These are phyloP conservation scores for Articulospora tetracladia DNA, from an alignment of 495 filamentous ascomycete species.

Conservation along the genomic window DNA sequence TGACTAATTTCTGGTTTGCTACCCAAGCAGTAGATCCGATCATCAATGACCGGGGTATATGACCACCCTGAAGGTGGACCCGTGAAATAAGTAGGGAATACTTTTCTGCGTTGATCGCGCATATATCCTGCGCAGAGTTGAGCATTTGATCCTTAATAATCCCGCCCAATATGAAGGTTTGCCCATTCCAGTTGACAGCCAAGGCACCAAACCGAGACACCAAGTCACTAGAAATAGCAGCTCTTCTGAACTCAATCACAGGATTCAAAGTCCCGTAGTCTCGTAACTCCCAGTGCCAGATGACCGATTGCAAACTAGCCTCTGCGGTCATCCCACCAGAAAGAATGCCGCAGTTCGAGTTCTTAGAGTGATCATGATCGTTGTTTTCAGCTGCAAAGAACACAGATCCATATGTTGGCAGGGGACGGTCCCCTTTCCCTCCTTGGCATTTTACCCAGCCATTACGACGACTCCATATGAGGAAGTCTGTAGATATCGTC, in stretches of 20 bases:
- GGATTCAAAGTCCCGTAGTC: slow-evolving; percentile 2
- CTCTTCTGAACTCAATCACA: slow-evolving; percentile 10
- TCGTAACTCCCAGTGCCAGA: slow-evolving; percentile 19
- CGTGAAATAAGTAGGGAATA: neutral
- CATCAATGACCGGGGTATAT: slow-evolving; percentile 44
- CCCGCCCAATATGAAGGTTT: slow-evolving; percentile 45
- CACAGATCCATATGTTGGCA: slow-evolving; percentile 32
- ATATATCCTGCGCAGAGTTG: slow-evolving; percentile 11
- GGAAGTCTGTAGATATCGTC: slow-evolving; percentile 53
- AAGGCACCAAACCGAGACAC: slow-evolving; percentile 34
- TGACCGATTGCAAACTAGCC: slow-evolving; percentile 52
- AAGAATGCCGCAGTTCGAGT: slow-evolving; percentile 48
- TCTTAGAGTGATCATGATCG: neutral
- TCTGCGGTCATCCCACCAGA: slow-evolving; percentile 62
- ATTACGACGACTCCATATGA: slow-evolving; percentile 53
- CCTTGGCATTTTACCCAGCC: slow-evolving; percentile 41
- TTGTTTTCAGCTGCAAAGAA: neutral
- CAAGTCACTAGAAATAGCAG: neutral
- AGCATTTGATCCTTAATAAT: slow-evolving; percentile 31
- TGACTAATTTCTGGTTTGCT: slow-evolving; percentile 38
- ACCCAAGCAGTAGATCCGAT: slow-evolving; percentile 53
- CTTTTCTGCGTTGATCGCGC: neutral
- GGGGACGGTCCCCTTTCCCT: slow-evolving; percentile 29
- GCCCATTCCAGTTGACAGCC: slow-evolving; percentile 23
- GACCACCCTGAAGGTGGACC: neutral